Base-by-base conservation (phyloP, 768 basidiomycete species). In the Lepiota brunneoincarnata region DNA sequence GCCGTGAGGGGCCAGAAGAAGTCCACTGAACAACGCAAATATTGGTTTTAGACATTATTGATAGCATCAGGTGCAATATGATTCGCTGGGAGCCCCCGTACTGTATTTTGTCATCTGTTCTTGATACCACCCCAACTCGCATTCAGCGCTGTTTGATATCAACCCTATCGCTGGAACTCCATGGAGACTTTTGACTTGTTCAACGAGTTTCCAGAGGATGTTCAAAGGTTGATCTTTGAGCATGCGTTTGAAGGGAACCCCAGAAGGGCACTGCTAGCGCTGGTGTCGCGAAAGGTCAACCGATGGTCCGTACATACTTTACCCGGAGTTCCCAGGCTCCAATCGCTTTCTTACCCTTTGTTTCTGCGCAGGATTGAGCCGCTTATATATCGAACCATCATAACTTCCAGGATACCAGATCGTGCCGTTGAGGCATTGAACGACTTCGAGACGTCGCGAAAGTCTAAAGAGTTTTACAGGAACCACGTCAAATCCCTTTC, bases 201-300 rank as follows among this genome's bases (percentile, higher is more conserved):
- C 42, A 44, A 43, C 14, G 31, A 52, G 3, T 36, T 52, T 9
- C 42, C 51, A 0, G 41, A 34, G 4, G 42, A 44, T 21, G 2
- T 53, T 37, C 51, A 45, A 18, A 26, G 52, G 9, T 20, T 45
- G 12, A 34, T 53, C 39, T 53, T 53, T 10, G 43, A 46, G 24
- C 10, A 39, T 12, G 52, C 44, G 9, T 47, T 26, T 15, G 23
- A 39, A 17, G 20, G 23, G 2, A 46, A 14, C 12, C n/a, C 52
- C 38, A 42, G 36, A 10, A 28, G 23, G 39, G 17, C 26, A 12
- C 35, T 26, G 6, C 24, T 53, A 6, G 38, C 51, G 6, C 51
- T 52, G 9, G 42, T 52, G 14, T 52, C 43, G 15, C 18, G 21
- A 17, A 43, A 52, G 23, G 51, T 51, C 23, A 44, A 44, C 3